Conservation (phyloP, 192 early-diverging fungal genomes). For the Allomyces macrogynus region DNA sequence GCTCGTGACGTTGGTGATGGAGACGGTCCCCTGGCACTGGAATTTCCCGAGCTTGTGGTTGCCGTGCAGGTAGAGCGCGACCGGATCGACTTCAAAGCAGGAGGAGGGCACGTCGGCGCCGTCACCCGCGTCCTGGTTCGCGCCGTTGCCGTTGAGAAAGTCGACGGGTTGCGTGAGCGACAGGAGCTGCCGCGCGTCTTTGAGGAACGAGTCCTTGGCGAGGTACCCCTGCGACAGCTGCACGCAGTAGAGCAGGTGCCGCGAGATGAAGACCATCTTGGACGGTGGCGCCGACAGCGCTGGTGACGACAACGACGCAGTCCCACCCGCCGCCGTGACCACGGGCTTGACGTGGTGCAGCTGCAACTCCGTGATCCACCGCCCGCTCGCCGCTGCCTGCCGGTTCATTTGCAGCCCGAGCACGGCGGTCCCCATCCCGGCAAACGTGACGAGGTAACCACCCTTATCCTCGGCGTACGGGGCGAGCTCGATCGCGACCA, state of each 20-base stretch:
- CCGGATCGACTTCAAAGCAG: neutral
- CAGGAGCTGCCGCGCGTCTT: neutral
- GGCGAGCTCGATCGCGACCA: neutral
- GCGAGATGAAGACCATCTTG: neutral
- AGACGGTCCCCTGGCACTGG: neutral
- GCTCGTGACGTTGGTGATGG: neutral
- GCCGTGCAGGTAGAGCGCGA: neutral
- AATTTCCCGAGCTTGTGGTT: neutral
- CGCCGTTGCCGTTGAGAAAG: no score
- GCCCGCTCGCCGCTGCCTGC: no score
- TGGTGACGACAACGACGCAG: no score
- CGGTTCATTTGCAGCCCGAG: neutral
- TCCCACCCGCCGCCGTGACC: no score
- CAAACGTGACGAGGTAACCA: neutral
- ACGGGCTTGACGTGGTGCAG: no score
- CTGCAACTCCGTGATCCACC: no score
- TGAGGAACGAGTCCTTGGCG: neutral
- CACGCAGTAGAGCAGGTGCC: neutral
- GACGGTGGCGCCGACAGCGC: no score
- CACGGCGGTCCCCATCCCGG: neutral
- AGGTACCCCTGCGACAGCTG: neutral
- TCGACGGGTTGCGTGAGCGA: no score
- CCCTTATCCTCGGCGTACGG: neutral
- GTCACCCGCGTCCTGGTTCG: no score
- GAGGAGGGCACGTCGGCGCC: no score